These are phyloP conservation scores for Acacia melanoxylon DNA, from an alignment of 306 rosid genomes.

Conservation along the genomic window DNA sequence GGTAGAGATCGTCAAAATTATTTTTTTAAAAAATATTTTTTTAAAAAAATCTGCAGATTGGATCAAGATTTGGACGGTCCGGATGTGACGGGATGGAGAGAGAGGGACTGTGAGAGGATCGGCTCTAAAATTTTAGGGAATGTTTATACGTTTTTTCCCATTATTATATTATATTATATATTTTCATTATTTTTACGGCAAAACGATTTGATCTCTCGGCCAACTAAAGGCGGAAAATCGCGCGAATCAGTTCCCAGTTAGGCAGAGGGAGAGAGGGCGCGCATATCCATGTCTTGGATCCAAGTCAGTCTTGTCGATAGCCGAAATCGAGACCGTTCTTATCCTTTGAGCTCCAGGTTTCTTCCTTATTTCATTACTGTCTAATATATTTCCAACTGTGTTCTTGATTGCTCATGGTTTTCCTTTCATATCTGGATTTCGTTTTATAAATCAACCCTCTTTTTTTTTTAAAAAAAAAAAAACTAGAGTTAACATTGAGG, in stretches of 20 bases:
- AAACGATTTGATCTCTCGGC: too few relatives aligned
- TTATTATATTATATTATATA: too few relatives aligned
- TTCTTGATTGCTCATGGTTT: background rate
- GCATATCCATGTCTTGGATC: background rate
- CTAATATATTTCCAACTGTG: background rate
- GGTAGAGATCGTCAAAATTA: too few relatives aligned
- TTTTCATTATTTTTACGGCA: background rate
- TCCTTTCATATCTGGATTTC: background rate
- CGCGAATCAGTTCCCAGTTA: background rate
- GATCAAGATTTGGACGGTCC: too few relatives aligned
- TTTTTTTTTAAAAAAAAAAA: background rate
- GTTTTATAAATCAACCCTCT: too few relatives aligned
- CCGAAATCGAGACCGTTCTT: background rate
- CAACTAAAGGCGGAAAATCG: background rate
- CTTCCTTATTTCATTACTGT: background rate
- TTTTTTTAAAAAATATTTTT: too few relatives aligned
- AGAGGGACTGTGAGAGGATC: too few relatives aligned
- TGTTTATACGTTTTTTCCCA: too few relatives aligned
- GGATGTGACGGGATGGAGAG: too few relatives aligned
- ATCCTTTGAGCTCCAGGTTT: background rate
- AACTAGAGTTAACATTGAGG: background rate
- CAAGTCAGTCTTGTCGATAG: background rate
- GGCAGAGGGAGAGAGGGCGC: background rate
- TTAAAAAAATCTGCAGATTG: too few relatives aligned
- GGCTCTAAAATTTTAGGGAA: too few relatives aligned